Conservation (phyloP, 2,329 filamentous ascomycete species). For the Calonectria crousiana region DNA sequence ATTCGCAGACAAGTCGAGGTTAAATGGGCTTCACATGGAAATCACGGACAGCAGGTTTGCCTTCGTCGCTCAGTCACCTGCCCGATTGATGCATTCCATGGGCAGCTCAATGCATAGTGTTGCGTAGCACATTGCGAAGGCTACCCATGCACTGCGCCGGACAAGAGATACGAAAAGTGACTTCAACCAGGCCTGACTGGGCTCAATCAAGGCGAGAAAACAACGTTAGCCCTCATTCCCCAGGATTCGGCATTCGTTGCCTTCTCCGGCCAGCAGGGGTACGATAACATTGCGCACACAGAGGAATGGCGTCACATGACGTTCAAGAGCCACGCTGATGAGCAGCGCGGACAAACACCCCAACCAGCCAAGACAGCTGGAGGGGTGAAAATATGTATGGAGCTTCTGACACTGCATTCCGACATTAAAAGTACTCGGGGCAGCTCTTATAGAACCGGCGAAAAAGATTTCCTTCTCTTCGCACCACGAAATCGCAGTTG, state of each 20-base stretch:
- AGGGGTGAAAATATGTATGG: constrained; percentile 48
- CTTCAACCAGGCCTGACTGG: neutral
- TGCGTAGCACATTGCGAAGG: neutral
- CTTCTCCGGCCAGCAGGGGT: neutral
- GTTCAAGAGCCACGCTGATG: neutral
- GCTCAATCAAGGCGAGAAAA: neutral
- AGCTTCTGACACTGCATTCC: constrained; percentile 57
- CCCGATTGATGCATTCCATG: neutral
- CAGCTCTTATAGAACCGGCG: constrained; percentile 69
- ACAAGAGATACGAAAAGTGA: neutral
- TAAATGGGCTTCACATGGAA: constrained; percentile 23
- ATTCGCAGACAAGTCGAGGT: neutral
- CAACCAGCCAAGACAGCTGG: neutral
- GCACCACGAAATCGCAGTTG: constrained; percentile 70
- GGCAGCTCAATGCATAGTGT: neutral
- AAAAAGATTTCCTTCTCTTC: constrained; percentile 62
- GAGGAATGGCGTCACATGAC: constrained; percentile 13
- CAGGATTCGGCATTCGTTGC: constrained; percentile 2
- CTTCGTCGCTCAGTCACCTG: constrained; percentile 12
- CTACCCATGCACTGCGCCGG: neutral
- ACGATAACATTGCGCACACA: neutral
- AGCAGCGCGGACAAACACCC: neutral
- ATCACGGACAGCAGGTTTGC: neutral
- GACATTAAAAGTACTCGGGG: constrained; percentile 60
- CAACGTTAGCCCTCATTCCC: neutral